phyloP scores from a whole-genome alignment of 225 moss, liverwort and hornwort species.

The Sphagnum contortum region DNA sequence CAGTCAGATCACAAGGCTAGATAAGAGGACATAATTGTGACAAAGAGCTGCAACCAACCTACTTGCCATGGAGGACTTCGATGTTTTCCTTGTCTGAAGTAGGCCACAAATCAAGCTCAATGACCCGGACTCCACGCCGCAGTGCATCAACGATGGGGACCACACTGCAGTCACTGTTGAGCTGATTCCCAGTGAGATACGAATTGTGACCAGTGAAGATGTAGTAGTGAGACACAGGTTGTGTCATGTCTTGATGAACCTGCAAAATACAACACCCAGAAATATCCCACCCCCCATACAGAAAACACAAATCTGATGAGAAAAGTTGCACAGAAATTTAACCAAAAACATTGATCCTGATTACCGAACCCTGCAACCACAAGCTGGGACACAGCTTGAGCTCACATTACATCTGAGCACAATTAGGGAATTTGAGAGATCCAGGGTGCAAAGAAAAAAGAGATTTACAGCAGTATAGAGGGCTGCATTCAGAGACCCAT shows the following conservation, averaged over 20 bases:
- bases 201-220: constrained; percentile 91
- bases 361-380: too few relatives aligned
- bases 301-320: too few relatives aligned
- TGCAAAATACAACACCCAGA: constrained; percentile 9
- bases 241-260: constrained; percentile 85
- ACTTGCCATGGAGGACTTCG: constrained; percentile 80
- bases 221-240: constrained; percentile 65
- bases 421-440: background rate
- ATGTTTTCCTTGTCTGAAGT: constrained; percentile 37
- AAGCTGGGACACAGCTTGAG: too few relatives aligned
- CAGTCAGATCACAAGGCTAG: background rate
- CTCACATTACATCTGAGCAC: too few relatives aligned
- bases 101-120: constrained; percentile 90
- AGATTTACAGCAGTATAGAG: constrained; percentile 11
- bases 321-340: background rate
- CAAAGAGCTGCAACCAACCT: constrained; percentile 2
- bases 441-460: background rate
- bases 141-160: constrained; percentile 60
- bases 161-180: constrained; percentile 79
- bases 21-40: constrained; percentile 10
- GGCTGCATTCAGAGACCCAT: constrained; percentile 19
- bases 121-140: constrained; percentile 69
- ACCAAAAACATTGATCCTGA: background rate
- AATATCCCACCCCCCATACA: too few relatives aligned
- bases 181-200: constrained; percentile 94